Percentiles rank a stretch among this genome's conserved stretches.
Evolutionary conservation across 805 yeast species (phyloP).

Genomic region (Sporopachydermia quercuum): DNA sequence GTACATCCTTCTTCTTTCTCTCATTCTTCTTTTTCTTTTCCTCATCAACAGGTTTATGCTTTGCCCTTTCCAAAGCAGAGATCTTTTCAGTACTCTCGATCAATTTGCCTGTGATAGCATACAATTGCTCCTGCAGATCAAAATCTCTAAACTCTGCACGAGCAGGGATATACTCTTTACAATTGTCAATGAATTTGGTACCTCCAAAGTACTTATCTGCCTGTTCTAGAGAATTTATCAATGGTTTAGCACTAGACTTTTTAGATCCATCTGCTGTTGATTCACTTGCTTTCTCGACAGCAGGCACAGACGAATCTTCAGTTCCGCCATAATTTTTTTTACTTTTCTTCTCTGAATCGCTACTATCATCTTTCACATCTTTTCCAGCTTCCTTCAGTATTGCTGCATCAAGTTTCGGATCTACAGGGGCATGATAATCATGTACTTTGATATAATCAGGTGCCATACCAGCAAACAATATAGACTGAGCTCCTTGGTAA

Average conservation of each 20-base stretch:
- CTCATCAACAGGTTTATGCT: slow-evolving; percentile 1
- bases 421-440: slow-evolving; percentile 24
- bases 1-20: no score
- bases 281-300: neutral
- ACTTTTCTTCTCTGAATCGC: neutral
- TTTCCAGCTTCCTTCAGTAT: neutral
- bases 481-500: slow-evolving; percentile 65
- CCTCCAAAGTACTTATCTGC: neutral
- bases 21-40: neutral
- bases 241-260: neutral
- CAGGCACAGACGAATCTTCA: neutral
- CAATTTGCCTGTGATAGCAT: neutral
- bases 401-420: neutral
- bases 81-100: neutral
- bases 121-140: neutral
- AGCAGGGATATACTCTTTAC: neutral
- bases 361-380: neutral
- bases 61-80: neutral
- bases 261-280: neutral
- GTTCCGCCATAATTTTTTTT: no score
- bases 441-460: slow-evolving; percentile 50
- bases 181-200: neutral
- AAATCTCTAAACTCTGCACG: neutral
- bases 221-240: no score
- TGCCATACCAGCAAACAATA: slow-evolving; percentile 50